Percentiles rank a stretch among this genome's conserved stretches.
Conservation (phyloP, 371 early-diverging fungal genomes). For the Haplosporangium sp. region DNA sequence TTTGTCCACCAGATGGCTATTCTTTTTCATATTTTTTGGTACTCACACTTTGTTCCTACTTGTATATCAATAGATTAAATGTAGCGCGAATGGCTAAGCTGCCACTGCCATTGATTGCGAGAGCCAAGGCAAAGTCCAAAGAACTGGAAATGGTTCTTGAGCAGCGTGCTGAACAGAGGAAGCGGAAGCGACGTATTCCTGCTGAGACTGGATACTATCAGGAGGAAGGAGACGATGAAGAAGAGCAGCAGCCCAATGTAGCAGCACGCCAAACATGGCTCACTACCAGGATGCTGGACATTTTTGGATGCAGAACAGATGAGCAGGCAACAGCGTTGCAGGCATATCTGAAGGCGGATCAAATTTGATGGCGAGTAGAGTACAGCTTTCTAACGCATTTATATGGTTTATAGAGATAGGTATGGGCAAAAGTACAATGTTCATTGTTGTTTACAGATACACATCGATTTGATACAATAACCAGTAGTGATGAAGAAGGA, state of each 20-base stretch:
- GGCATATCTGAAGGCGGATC: too few relatives aligned
- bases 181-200: background rate
- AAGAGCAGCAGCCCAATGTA: too few relatives aligned
- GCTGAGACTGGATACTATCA: too few relatives aligned
- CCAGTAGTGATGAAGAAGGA: too few relatives aligned
- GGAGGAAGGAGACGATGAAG: background rate
- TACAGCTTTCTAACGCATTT: background rate
- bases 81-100: constrained; percentile 85
- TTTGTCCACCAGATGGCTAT: background rate
- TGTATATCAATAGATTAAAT: constrained; percentile 66
- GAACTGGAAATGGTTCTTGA: constrained; percentile 60
- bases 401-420: too few relatives aligned
- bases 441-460: too few relatives aligned
- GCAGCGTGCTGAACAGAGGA: constrained; percentile 16
- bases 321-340: constrained; percentile 14
- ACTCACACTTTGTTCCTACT: background rate
- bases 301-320: constrained; percentile 14
- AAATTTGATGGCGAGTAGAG: background rate
- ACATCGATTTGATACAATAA: too few relatives aligned
- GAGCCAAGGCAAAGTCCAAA: constrained; percentile 68
- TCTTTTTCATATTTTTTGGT: constrained; percentile 4
- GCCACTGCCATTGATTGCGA: constrained; percentile 62
- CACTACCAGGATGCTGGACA: background rate
- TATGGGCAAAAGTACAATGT: too few relatives aligned
- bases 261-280: background rate